Evolutionary conservation across 129 eudicot genomes (phyloP).

Genomic region (Tanacetum coccineum): DNA sequence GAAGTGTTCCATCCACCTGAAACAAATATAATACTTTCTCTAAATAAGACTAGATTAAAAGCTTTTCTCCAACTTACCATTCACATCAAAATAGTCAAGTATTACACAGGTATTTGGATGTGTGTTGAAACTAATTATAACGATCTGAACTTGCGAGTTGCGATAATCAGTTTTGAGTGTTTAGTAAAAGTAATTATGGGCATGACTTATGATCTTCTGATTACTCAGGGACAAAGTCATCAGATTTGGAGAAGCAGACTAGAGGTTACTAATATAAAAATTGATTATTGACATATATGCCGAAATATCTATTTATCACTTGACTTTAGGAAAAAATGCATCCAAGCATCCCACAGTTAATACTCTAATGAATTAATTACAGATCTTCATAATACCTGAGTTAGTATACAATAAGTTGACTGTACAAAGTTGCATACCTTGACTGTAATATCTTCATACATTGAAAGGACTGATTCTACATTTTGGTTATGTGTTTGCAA

Average conservation of each 20-base stretch:
- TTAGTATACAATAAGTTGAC: no score
- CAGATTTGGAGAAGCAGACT: background rate
- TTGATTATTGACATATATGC: no score
- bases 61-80: no score
- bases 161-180: no score
- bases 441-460: constrained; percentile 63
- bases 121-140: background rate
- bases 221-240: background rate
- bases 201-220: background rate
- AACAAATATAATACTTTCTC: constrained; percentile 12
- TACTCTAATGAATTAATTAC: no score
- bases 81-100: background rate
- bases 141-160: no score
- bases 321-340: no score
- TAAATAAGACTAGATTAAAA: background rate
- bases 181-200: no score
- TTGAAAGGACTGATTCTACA: constrained; percentile 83
- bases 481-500: constrained; percentile 82
- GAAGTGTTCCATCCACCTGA: constrained; percentile 76
- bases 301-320: no score
- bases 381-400: no score
- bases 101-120: constrained; percentile 9
- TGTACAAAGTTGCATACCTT: constrained; percentile 42
- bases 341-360: no score
- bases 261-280: constrained; percentile 1